Percentiles rank a stretch among this genome's conserved stretches.
Conservation (phyloP, 257 asterid genomes). For the Buddleja alternifolia region DNA sequence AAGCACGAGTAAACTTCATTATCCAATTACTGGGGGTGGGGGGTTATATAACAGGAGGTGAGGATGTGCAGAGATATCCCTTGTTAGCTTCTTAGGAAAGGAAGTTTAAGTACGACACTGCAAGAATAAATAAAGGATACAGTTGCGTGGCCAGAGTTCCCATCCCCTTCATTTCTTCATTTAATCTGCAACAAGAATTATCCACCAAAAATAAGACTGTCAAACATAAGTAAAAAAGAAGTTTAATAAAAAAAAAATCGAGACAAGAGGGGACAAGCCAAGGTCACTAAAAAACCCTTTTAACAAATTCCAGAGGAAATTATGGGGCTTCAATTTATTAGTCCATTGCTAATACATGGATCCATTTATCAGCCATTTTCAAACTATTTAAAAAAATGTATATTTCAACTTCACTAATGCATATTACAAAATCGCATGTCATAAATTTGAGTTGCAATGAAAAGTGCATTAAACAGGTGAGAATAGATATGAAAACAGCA, state of each 20-base stretch:
- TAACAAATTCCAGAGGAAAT: background rate
- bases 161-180: conserved; percentile 90
- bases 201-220: background rate
- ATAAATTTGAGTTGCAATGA: background rate
- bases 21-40: too few species aligned
- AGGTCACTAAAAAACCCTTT: too few species aligned
- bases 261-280: conserved; percentile 9
- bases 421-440: background rate
- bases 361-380: background rate
- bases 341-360: background rate
- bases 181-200: conserved; percentile 61
- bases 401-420: background rate
- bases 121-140: conserved; percentile 66
- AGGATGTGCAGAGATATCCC: background rate
- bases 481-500: background rate
- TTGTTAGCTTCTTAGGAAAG: background rate
- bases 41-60: background rate
- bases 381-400: background rate
- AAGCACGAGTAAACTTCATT: too few species aligned
- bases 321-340: background rate
- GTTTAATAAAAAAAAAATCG: background rate
- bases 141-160: conserved; percentile 71
- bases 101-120: background rate
- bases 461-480: background rate
- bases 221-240: background rate